These are phyloP conservation scores for Acmispon strigosus DNA, from an alignment of 306 rosid species.

Conservation along the genomic window DNA sequence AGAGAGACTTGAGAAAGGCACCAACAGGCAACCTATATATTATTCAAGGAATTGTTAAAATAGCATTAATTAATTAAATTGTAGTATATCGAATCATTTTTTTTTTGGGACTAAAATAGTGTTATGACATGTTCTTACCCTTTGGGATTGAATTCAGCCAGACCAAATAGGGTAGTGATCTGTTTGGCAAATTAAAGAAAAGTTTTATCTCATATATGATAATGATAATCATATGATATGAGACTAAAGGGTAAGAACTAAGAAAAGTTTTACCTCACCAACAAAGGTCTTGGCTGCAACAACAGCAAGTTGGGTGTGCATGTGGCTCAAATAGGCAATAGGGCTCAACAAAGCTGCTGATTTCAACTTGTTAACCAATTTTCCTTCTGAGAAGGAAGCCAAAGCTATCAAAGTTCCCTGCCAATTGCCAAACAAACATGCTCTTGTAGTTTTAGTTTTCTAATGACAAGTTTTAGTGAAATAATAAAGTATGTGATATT, in stretches of 20 bases:
- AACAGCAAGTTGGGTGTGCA: conserved; percentile 54
- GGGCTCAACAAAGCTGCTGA: conserved; percentile 82
- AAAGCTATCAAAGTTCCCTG: conserved; percentile 74
- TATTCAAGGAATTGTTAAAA: background rate
- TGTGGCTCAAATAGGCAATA: conserved; percentile 69
- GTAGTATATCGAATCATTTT: background rate
- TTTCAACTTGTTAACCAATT: conserved; percentile 46
- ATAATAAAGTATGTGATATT: background rate
- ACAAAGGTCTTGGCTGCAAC: conserved; percentile 53
- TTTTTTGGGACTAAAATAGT: background rate
- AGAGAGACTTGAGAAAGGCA: conserved; percentile 37
- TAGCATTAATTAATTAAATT: conserved; percentile 5
- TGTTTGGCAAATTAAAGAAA: conserved; percentile 31
- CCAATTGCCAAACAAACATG: conserved; percentile 33
- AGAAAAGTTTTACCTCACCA: conserved; percentile 47
- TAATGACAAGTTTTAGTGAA: background rate
- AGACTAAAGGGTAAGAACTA: background rate
- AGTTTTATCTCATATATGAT: background rate
- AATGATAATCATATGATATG: background rate
- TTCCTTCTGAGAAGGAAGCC: conserved; percentile 70
- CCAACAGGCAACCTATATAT: conserved; percentile 45
- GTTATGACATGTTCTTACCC: conserved; percentile 33
- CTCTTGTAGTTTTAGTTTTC: background rate
- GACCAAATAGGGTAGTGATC: conserved; percentile 44
- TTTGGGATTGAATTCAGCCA: conserved; percentile 68